Evolutionary conservation across 129 eudicot genomes (phyloP).

Genomic region (Mikania micrantha): DNA sequence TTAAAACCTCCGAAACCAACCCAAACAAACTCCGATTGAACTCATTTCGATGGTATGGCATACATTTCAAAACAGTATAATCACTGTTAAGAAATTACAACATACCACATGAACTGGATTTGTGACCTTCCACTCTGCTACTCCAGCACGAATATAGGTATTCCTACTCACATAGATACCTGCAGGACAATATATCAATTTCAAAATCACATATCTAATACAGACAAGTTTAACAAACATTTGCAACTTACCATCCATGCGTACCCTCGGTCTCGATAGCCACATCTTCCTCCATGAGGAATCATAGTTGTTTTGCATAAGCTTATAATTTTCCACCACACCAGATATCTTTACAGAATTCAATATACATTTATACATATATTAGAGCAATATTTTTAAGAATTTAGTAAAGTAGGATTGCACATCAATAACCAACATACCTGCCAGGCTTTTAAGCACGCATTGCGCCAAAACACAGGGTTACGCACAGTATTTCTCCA

Average conservation of each 20-base stretch:
- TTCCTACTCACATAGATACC: constrained; percentile 94
- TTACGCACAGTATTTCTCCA: constrained; percentile 90
- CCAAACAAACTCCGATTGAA: too few species aligned
- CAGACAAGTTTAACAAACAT: not conserved
- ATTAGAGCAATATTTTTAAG: constrained; percentile 1
- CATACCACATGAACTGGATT: constrained; percentile 93
- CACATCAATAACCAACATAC: constrained; percentile 22
- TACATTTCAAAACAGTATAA: not conserved
- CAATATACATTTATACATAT: not conserved
- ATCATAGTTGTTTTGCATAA: constrained; percentile 70
- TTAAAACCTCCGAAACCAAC: too few species aligned
- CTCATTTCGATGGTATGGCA: too few species aligned
- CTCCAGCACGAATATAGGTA: constrained; percentile 90
- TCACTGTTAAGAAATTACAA: not conserved
- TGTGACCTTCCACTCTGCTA: constrained; percentile 89
- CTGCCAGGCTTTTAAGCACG: constrained; percentile 98
- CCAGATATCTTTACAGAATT: constrained; percentile 49
- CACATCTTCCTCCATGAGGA: constrained; percentile 99
- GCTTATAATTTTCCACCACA: constrained; percentile 71
- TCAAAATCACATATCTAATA: constrained; percentile 9
- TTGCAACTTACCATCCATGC: constrained; percentile 68
- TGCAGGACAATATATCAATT: constrained; percentile 16
- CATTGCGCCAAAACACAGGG: constrained; percentile 93
- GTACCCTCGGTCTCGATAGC: constrained; percentile 87
- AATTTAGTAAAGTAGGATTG: not conserved